phyloP scores from a whole-genome alignment of 371 early-diverging fungal genomes.

The Parasitella parasitica region DNA sequence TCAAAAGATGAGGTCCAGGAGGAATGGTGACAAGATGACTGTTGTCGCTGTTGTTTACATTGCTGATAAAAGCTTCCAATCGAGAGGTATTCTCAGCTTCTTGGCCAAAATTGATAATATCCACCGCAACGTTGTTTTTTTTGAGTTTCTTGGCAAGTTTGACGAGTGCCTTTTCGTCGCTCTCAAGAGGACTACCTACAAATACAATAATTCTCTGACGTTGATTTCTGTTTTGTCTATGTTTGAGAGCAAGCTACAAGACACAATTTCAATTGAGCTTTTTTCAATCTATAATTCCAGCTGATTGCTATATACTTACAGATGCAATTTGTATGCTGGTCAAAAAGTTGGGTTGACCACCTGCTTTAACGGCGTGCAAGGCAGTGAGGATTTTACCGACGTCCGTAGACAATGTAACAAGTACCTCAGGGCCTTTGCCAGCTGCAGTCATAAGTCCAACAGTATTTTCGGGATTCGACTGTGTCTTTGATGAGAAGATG shows the following conservation, averaged over 20 bases:
- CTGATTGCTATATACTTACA: slow-evolving; percentile 55
- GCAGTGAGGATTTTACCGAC: slow-evolving; percentile 89
- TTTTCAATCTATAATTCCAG: neutral
- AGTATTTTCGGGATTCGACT: slow-evolving; percentile 94
- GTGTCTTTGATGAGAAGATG: slow-evolving; percentile 90
- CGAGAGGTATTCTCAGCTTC: slow-evolving; percentile 86
- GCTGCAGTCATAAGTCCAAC: slow-evolving; percentile 97
- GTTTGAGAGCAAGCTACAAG: slow-evolving; percentile 88
- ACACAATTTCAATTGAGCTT: neutral
- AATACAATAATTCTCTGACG: slow-evolving; percentile 93
- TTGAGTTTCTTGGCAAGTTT: slow-evolving; percentile 94
- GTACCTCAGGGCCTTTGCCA: slow-evolving; percentile 95
- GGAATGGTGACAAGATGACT: slow-evolving; percentile 92
- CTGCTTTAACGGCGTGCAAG: slow-evolving; percentile 76
- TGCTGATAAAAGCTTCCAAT: slow-evolving; percentile 87
- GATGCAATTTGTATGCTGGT: slow-evolving; percentile 96
- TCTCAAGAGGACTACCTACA: slow-evolving; percentile 86
- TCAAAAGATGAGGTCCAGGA: slow-evolving; percentile 93
- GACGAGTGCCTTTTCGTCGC: slow-evolving; percentile 85
- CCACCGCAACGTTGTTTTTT: slow-evolving; percentile 96
- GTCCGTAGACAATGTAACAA: slow-evolving; percentile 90
- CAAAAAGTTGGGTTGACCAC: slow-evolving; percentile 75
- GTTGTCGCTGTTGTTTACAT: slow-evolving; percentile 82
- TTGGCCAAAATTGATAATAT: slow-evolving; percentile 97
- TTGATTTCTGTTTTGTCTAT: slow-evolving; percentile 96